Conservation (phyloP, 1,284 basidiomycete genomes). For the Ceratobasidium sp. region DNA sequence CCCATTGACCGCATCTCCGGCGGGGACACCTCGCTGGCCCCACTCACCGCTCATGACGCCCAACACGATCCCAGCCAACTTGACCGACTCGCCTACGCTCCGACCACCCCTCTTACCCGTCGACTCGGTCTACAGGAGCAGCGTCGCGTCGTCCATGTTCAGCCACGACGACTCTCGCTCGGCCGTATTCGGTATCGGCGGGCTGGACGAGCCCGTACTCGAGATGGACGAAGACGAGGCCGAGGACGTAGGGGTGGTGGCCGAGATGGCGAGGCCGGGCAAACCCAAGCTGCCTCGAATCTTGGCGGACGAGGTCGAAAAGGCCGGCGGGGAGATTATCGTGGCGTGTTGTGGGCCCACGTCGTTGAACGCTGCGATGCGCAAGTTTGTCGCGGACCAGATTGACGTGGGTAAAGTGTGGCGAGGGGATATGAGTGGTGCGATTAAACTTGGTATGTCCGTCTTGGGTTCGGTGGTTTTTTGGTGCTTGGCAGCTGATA, state of each 20-base stretch:
- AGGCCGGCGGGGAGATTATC: slow-evolving; percentile 70
- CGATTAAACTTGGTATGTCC: too few species aligned
- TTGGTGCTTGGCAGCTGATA: too few species aligned
- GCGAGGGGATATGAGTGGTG: slow-evolving; percentile 68
- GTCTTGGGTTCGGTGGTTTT: too few species aligned
- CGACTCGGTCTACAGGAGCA: slow-evolving; percentile 31
- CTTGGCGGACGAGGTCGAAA: slow-evolving; percentile 75
- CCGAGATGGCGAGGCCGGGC: slow-evolving; percentile 79
- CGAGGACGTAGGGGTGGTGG: slow-evolving; percentile 73
- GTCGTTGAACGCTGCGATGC: slow-evolving; percentile 78
- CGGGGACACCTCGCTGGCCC: slow-evolving; percentile 25
- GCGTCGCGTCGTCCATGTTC: slow-evolving; percentile 37
- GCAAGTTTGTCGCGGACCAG: slow-evolving; percentile 75
- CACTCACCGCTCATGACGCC: slow-evolving; percentile 41
- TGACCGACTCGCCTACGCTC: slow-evolving; percentile 27
- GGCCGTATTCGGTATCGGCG: slow-evolving; percentile 47
- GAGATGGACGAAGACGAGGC: slow-evolving; percentile 77
- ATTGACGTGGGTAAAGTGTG: slow-evolving; percentile 71
- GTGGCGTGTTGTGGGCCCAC: slow-evolving; percentile 86
- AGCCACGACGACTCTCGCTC: slow-evolving; percentile 30
- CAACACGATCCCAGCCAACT: background rate
- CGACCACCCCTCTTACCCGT: background rate
- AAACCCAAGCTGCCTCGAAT: slow-evolving; percentile 80
- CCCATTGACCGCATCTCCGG: slow-evolving; percentile 17
- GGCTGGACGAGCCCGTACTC: slow-evolving; percentile 61